phyloP scores from a whole-genome alignment of 2,329 filamentous ascomycete species.

The Nothomitra cinnamomea region DNA sequence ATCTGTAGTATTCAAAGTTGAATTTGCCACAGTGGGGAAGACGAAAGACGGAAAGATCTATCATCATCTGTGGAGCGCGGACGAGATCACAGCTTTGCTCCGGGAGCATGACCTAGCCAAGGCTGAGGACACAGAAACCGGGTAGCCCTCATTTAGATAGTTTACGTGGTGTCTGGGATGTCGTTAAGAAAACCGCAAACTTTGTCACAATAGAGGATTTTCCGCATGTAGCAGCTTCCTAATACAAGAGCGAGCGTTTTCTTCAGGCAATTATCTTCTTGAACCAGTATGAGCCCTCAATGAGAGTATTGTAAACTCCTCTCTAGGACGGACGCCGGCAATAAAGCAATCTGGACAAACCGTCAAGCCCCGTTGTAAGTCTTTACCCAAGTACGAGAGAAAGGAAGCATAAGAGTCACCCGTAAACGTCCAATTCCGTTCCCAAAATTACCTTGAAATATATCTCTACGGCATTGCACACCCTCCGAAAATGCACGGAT shows the following conservation, averaged over 20 bases:
- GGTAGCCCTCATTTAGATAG: background rate
- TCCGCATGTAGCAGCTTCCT: background rate
- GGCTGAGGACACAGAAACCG: constrained; percentile 49
- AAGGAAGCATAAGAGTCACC: background rate
- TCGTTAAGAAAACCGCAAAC: background rate
- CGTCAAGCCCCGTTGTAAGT: too few species aligned
- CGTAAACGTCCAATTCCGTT: background rate
- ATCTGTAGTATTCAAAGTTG: constrained; percentile 40
- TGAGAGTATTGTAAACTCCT: too few species aligned
- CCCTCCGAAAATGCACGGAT: background rate
- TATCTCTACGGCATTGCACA: too few species aligned
- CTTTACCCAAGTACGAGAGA: too few species aligned
- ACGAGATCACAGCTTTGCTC: constrained; percentile 85
- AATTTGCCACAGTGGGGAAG: constrained; percentile 95
- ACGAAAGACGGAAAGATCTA: constrained; percentile 94
- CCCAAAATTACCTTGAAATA: background rate
- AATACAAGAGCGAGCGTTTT: background rate
- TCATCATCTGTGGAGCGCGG: constrained; percentile 90
- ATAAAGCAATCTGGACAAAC: too few species aligned
- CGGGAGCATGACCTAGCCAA: constrained; percentile 94
- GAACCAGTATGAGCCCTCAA: too few species aligned
- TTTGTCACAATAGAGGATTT: background rate
- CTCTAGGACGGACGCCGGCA: too few species aligned
- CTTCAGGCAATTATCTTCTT: background rate
- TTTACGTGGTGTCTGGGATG: background rate